Evolutionary conservation across 1,284 basidiomycete species (phyloP), one percentile per base, ranked within the genome.

Genomic region (Rugiboletus extremiorientalis): DNA sequence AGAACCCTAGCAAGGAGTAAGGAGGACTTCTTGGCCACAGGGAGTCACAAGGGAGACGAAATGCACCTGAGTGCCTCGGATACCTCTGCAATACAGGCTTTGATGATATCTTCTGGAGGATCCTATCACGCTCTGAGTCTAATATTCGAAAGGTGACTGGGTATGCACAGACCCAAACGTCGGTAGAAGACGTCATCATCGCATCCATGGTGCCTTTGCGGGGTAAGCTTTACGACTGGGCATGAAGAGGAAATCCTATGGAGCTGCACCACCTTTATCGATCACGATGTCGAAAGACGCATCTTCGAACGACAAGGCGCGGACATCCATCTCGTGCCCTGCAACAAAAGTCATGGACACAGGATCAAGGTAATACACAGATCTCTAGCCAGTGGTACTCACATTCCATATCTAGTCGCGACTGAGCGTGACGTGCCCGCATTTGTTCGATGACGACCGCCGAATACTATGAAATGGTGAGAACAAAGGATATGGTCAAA

Each of bases 291-390:
- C 93, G 66, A 96, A 94, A 2, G 82, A 80, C 4, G 75, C 76
- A 52, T 86, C 77, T 0, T 80, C 81, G 60, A 95, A 92, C 30
- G 80, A 73, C 20, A 97, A 76, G 30, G 85, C 72, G 27, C 94
- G 81, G 25, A 96, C 85, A 66, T 96, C 94, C 89, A 94, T 96
- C 75, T 91, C 91, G 50, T 84, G 78, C 94, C 91, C 90, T 92
- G 30, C n/a, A 37, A 52, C 6, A 9, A 18, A 50, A 9, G 41
- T 30, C 47, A 28, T 45, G 44, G 2, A 38, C 15, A 41, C 11
- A 18, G 11, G 8, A 28, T 23, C 48, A 25, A 38, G 5, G 30
- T 16, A 48, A 8, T 27, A n/a, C 8, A 8, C 11, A 20, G 7
- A 37, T 18, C 28, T 25, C 47, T 40, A 33, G 14, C 14, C 8